Evolutionary conservation across 2,329 filamentous ascomycete species (phyloP), one percentile per base, ranked within the genome.

Genomic region (Botrytis aclada): DNA sequence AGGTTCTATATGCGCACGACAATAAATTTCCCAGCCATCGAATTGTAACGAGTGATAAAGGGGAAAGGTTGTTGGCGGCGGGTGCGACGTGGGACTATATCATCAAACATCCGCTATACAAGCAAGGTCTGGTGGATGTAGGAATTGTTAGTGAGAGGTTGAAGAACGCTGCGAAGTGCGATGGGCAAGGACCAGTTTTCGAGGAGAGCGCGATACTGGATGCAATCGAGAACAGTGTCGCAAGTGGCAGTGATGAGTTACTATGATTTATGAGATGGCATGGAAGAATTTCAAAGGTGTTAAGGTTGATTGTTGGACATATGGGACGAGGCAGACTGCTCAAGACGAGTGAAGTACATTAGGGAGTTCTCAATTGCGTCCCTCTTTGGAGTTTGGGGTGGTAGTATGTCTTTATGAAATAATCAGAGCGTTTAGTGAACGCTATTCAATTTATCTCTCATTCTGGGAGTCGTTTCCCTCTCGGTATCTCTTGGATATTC

Each of bases 51-150:
- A 89, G 88, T 56, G 85, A 88, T n/a, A 85, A 88, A n/a, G 92
- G 92, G 7, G 89, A 93, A 80, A 86, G 87, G 43, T 83, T 97
- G 22, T 85, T 96, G 10, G 92, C 91, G 54, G 91, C 92, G 0
- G 90, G 90, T 29, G 93, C 93, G 3, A 92, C 94, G 0, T 98
- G 95, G 95, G 95, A 98, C 79, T 85, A 94, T 71, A 96, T 98
- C 74, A 92, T 97, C 79, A 86, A 85, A 70, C 93, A 97, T 81
- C 89, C 93, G 10, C 83, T 94, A 14, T 97, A 92, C 81, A 89
- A 90, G 81, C 87, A 88, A 64, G 94, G 94, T 0, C 84, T 93
- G 32, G 90, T 98, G 39, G 93, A 98, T 81, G 89, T 98, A 20
- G 91, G 87, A 54, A 88, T 92, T 80, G 92, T 98, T 45, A 94